Evolutionary conservation across 1,139 yeast species (phyloP), one percentile per base, ranked within the genome.

Genomic region (Suhomyces terraborum): DNA sequence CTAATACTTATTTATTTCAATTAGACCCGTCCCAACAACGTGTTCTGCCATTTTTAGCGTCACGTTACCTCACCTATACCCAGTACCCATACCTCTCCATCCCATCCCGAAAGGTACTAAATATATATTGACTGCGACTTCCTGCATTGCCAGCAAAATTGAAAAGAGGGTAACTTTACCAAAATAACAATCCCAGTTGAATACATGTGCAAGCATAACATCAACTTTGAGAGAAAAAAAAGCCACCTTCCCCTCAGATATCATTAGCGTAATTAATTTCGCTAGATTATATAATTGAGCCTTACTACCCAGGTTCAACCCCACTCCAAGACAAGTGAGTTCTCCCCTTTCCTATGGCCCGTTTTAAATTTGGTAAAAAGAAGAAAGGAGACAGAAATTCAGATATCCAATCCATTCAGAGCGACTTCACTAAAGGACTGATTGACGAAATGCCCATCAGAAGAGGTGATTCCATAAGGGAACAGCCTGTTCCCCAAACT

Each of bases 361-460:
- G 65, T 41, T 61, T 61, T 47, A 59, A 57, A 48, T 60, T 61
- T 47, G 64, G 64, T 20, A 58, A 53, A 41, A 61, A 55, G 41
- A 59, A 57, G 46, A 58, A 53, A 44, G 42, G 32, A 26, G 43
- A 41, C 40, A 33, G 25, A 19, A 17, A 36, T 17, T 31, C 32
- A 27, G 48, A 47, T 30, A 38, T 38, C 35, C 35, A 41, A 29
- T 49, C 52, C 19, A 37, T 50, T 34, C 41, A 42, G 14, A 46
- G 50, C 27, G 51, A 51, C 21, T 17, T 21, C 20, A 40, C 41
- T 16, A 27, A 32, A 23, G 41, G 22, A 28, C 45, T 38, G 41
- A 35, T 32, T 8, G 41, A 36, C 28, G 31, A 34, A 8, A 41
- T 41, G 45, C 45, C 45, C 5, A 41, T 41, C 8, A 41, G 35